phyloP scores from a whole-genome alignment of 2,329 filamentous ascomycete genomes.

The Pestalotiopsis sp. region DNA sequence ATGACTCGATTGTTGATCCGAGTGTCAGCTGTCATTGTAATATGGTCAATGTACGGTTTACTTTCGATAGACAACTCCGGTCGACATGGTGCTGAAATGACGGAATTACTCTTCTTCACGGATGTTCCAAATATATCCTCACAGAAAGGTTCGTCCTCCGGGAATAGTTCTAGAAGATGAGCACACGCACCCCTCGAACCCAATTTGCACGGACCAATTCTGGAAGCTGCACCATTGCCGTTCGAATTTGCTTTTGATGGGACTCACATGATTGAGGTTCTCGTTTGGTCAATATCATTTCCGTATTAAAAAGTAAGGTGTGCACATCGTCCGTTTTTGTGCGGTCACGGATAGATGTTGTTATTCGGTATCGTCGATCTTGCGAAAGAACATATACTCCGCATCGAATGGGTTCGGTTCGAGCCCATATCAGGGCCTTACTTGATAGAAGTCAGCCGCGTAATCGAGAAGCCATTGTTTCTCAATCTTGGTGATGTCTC shows the following conservation, averaged over 20 bases:
- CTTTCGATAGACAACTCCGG: not conserved
- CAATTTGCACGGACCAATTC: not conserved
- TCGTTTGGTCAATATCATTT: not conserved
- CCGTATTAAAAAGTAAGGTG: not conserved
- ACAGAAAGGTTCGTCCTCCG: not conserved
- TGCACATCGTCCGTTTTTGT: not conserved
- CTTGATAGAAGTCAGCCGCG: conserved; percentile 79
- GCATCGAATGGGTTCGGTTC: not conserved
- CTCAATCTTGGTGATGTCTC: conserved; percentile 91
- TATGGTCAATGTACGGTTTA: not conserved
- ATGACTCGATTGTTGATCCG: not conserved
- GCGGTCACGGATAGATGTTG: not conserved
- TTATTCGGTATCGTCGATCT: not conserved
- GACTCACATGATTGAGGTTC: not conserved
- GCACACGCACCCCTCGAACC: not conserved
- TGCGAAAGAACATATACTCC: not conserved
- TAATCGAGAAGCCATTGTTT: conserved; percentile 92
- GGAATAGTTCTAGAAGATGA: not conserved
- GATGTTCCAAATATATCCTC: not conserved
- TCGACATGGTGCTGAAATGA: not conserved
- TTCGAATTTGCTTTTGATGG: not conserved
- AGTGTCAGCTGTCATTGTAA: not conserved
- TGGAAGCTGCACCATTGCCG: not conserved
- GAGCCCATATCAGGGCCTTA: conserved; percentile 38
- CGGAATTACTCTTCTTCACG: not conserved